Evolutionary conservation across 352 stramenopile species (phyloP), one percentile per base, ranked within the genome.

Genomic region (Blastocystis sp.): DNA sequence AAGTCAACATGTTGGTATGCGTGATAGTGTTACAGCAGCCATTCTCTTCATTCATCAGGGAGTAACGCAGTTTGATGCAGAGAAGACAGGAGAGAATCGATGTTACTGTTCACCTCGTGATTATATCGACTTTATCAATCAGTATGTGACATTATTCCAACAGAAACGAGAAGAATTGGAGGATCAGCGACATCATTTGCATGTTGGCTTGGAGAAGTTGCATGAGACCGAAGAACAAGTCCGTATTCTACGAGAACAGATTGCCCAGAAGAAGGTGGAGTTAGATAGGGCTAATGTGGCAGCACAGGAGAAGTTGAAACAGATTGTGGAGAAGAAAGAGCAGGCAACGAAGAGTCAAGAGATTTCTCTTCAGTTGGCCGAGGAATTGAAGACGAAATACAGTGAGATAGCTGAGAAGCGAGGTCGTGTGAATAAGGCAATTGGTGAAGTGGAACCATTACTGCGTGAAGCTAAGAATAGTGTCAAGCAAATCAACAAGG

Each of bases 401-500:
- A 91, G 94, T 59, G 92, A 97, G 59, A 98, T 99, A 88, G 93
- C 93, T 42, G 93, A 92, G 52, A 91, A 95, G 21, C 97, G 97
- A 90, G 92, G 93, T 49, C 93, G 95, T 58, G 96, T 97, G 7
- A 95, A 99, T 75, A 92, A 92, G 19, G 95, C 99, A 78, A 91
- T 99, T 35, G 94, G 96, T 0, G 92, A 97, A 88, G 97, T 96
- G 11, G 97, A 99, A 88, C 97, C 97, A 21, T 95, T 96, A 54
- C 91, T 99, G 54, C 87, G 97, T 59, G 94, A 95, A 83, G 97
- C 97, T 0, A 94, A 99, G 88, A 92, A 94, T 43, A 96, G 92
- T 73, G 96, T 99, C 63, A 95, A 97, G 86, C 97, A 94, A 54
- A 99, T 99, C 88, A 97, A 97, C 66, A 98, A 98, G 88, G 91